Percentiles rank a stretch among this genome's conserved stretches.
phyloP scores from a whole-genome alignment of 73 alveolate species.

The Tetrahymena borealis region DNA sequence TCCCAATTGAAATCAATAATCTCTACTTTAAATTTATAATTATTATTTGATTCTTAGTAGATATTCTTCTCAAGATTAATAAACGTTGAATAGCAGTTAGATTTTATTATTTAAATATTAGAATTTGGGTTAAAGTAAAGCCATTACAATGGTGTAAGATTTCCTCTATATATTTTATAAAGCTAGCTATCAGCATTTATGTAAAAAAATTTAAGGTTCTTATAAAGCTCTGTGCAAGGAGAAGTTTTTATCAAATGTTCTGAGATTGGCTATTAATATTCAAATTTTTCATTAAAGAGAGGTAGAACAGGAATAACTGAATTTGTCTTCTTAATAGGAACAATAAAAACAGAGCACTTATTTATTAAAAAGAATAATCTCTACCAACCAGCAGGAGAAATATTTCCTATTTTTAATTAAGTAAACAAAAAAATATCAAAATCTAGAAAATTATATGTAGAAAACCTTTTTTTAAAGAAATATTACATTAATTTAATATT shows the following conservation, averaged over 20 bases:
- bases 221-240: not conserved
- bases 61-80: not conserved
- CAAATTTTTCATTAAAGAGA: not conserved
- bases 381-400: not conserved
- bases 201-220: not conserved
- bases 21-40: not conserved
- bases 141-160: not conserved
- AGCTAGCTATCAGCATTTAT: not conserved
- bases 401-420: not conserved
- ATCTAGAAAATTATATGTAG: not conserved
- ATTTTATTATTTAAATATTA: not conserved
- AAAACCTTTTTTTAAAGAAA: no score
- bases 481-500: not conserved
- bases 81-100: not conserved
- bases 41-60: not conserved
- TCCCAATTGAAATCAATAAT: not conserved
- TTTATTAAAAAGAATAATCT: not conserved
- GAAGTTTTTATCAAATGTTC: not conserved
- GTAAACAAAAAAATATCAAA: not conserved
- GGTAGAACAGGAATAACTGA: not conserved
- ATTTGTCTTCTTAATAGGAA: not conserved
- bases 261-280: not conserved
- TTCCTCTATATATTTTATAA: not conserved
- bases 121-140: not conserved
- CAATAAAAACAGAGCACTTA: not conserved